Base-by-base conservation (phyloP, 495 filamentous ascomycete species). In the Jackrogersella multiformis region DNA sequence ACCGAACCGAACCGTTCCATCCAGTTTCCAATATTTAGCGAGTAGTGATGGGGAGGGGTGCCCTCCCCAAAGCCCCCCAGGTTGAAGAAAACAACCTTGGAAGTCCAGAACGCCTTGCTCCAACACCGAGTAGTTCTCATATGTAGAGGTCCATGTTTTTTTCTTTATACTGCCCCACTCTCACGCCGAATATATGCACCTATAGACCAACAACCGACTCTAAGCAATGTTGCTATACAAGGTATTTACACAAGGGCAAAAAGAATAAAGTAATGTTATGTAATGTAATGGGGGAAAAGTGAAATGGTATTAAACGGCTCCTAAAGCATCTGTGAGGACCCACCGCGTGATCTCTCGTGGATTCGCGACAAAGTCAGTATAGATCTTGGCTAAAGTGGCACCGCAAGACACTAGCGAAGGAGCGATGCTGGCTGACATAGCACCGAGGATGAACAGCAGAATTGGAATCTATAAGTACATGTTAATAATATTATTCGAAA, bases 341-440 rank as follows among this genome's bases (percentile, higher is more conserved):
- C 58, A 41, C 30, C 44, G 64, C 20, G 44, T 38, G 20, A 64
- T 45, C 16, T 68, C 68, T 13, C 61, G 65, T 24, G 67, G 60
- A 20, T 70, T 62, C 15, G 68, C 45, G 15, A 66, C 18, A 13
- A 72, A 57, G 13, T 63, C 36, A 32, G 46, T 35, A 0, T 53
- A 21, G 8, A 34, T 24, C 15, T 56, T 64, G 21, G 35, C 28
- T 1, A 63, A 35, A 5, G 39, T 57, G 30, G 26, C 28, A 52
- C 82, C 73, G 48, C 74, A 78, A 65, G 78, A 78, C 78, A 80
- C 81, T 46, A 86, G 74, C 41, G 80, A 81, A 12, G 87, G 87
- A 12, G 86, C 81, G 59, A 84, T 84, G 72, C 83, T 89, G 64
- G 80, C 82, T 48, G 85, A 76, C 88, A 90, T 90, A 23, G 87